Conservation (phyloP, 805 yeast species). For the Candida nanaspora region DNA sequence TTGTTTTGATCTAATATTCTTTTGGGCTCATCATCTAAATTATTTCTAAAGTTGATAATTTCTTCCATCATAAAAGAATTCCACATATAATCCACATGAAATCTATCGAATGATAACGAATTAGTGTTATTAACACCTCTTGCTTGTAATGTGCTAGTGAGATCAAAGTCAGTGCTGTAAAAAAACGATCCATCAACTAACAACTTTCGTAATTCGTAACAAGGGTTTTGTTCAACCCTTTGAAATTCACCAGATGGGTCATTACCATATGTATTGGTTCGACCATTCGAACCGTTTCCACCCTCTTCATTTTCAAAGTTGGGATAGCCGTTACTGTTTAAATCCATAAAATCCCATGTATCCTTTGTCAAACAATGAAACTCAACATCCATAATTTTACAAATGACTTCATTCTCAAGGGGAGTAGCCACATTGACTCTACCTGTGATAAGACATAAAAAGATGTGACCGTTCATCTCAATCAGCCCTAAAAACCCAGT, state of each 20-base stretch:
- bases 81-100: conserved; percentile 93
- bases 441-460: conserved; percentile 73
- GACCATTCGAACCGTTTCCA: not conserved
- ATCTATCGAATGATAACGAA: conserved; percentile 47
- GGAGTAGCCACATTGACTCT: conserved; percentile 78
- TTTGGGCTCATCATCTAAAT: conserved; percentile 55
- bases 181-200: conserved; percentile 85
- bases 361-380: conserved; percentile 67
- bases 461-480: conserved; percentile 57
- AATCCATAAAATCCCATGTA: conserved; percentile 73
- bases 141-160: conserved; percentile 79
- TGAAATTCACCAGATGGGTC: conserved; percentile 9
- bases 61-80: conserved; percentile 86
- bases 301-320: conserved; percentile 33
- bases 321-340: conserved; percentile 66
- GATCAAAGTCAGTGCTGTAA: conserved; percentile 86
- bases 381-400: conserved; percentile 78
- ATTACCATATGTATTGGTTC: no score
- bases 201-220: conserved; percentile 69
- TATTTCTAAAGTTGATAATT: conserved; percentile 64
- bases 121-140: conserved; percentile 47
- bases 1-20: conserved; percentile 63
- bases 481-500: conserved; percentile 79
- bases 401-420: conserved; percentile 68
- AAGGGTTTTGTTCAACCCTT: conserved; percentile 62